A percentile compares a stretch with the other conserved stretches of the same genome.
Evolutionary conservation across 257 asterid genomes (phyloP).

Genomic region (Coffea canephora): DNA sequence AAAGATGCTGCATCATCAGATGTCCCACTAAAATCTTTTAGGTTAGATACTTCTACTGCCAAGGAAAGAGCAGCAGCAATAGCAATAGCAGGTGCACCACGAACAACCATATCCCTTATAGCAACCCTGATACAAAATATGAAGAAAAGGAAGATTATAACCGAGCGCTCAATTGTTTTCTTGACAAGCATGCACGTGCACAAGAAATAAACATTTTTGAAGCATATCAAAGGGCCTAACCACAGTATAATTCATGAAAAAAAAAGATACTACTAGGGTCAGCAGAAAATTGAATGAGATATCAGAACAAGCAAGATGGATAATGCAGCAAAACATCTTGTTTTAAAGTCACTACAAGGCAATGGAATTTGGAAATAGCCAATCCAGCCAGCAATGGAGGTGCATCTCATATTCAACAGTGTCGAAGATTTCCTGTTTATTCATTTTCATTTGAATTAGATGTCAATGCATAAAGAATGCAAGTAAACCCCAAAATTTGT

Average conservation of each 20-base stretch:
- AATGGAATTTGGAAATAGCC: neutral
- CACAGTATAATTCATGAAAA: neutral
- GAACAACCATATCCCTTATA: conserved; percentile 94
- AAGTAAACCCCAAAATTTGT: neutral
- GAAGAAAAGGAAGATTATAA: neutral
- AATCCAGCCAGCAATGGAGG: neutral
- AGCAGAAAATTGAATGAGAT: neutral
- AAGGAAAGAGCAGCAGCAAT: conserved; percentile 92
- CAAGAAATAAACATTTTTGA: neutral
- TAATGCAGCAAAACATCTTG: neutral
- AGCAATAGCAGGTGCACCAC: conserved; percentile 99
- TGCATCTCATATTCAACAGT: neutral
- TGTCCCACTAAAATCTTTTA: conserved; percentile 50
- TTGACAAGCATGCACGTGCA: neutral
- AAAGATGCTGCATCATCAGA: conserved; percentile 66
- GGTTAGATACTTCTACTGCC: conserved; percentile 77
- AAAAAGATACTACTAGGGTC: neutral
- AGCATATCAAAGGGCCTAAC: neutral
- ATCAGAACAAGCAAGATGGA: neutral
- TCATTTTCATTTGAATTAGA: no score
- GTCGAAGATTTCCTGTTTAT: neutral
- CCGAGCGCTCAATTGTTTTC: neutral
- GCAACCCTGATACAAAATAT: conserved; percentile 57
- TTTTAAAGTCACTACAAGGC: neutral
- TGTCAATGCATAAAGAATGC: neutral